Base-by-base conservation (phyloP, 1,284 basidiomycete species). In the Ganoderma multipileum region DNA sequence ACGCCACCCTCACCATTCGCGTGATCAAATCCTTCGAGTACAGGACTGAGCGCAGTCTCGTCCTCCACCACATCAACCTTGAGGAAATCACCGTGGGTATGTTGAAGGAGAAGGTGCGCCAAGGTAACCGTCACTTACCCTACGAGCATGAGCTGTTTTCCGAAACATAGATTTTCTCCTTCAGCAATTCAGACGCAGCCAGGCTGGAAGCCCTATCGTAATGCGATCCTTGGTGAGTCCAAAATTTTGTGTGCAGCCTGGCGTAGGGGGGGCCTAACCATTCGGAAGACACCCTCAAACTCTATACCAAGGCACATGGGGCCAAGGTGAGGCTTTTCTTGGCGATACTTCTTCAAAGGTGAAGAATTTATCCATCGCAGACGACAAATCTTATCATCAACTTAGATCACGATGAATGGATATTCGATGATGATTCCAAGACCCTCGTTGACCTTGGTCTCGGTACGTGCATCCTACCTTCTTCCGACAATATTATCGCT, bases 21-120 rank as follows among this genome's bases (percentile, higher is more conserved):
- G 87, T 99, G 72, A 95, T 99, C 84, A 99, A 99, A 79, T 96
- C 93, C 52, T 98, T 99, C 79, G 91, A 92, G 77, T 99, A 90
- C 79, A 89, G 97, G 64, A 97, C 96, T 44, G 93, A 96, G 81
- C 94, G 94, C 78, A 92, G 90, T 76, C 87, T 98, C 71, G 91
- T 99, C 42, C 85, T 99, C 60, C 91, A 91, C 74, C 84, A 92
- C 72, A 78, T 98, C 73, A 91, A 99, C 79, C 87, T 98, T 67
- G 91, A 92, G 72, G 84, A 83, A 0, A 91, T 87, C 42, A 96
- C 95, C 0, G 91, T 96, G 9, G 89, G 87, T 2, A 81, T 87
- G 71, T 85, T 99, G 68, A 96, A 96, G 81, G 87, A 92, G 26
- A 81, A 83, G 23, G 90, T 86, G 66, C 83, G 86, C 74, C 80